phyloP scores from a whole-genome alignment of 768 basidiomycete species.

The Collybia nuda region DNA sequence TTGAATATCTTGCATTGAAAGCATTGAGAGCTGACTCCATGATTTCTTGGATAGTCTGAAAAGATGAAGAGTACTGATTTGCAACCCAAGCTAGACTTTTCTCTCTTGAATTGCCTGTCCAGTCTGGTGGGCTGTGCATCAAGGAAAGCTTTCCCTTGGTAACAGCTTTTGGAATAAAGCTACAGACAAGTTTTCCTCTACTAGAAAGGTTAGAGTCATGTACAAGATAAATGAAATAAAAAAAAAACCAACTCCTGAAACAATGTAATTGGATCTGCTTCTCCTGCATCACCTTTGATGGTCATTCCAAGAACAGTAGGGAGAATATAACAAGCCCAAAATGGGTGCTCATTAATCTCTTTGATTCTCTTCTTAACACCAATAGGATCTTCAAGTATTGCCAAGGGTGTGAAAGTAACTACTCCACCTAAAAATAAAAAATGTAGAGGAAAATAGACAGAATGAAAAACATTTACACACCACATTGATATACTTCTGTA shows the following conservation, averaged over 20 bases:
- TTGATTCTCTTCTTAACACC: constrained; percentile 48
- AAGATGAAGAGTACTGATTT: constrained; percentile 28
- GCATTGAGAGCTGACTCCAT: constrained; percentile 42
- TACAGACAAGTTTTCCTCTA: constrained; percentile 41
- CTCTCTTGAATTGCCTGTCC: constrained; percentile 19
- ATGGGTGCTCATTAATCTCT: constrained; percentile 55
- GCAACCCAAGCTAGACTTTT: constrained; percentile 34
- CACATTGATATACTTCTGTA: constrained; percentile 65
- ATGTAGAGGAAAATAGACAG: neutral
- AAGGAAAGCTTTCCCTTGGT: constrained; percentile 57
- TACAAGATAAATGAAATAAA: neutral
- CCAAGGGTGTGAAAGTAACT: constrained; percentile 66
- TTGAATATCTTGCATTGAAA: constrained; percentile 37
- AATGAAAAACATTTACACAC: constrained; percentile 32
- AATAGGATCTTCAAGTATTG: constrained; percentile 52
- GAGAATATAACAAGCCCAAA: constrained; percentile 69
- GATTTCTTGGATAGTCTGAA: constrained; percentile 34
- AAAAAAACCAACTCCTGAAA: constrained; percentile 36
- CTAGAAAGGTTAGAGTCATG: neutral
- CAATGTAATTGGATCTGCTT: constrained; percentile 37
- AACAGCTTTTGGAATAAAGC: constrained; percentile 46
- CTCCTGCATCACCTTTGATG: constrained; percentile 34
- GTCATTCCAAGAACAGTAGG: constrained; percentile 64
- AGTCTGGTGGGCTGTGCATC: constrained; percentile 45
- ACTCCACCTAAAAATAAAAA: constrained; percentile 55